Percentiles rank a stretch among this genome's conserved stretches.
These are phyloP conservation scores for Lignosus rhinocerotis DNA, from an alignment of 1,284 basidiomycete genomes.

Conservation along the genomic window DNA sequence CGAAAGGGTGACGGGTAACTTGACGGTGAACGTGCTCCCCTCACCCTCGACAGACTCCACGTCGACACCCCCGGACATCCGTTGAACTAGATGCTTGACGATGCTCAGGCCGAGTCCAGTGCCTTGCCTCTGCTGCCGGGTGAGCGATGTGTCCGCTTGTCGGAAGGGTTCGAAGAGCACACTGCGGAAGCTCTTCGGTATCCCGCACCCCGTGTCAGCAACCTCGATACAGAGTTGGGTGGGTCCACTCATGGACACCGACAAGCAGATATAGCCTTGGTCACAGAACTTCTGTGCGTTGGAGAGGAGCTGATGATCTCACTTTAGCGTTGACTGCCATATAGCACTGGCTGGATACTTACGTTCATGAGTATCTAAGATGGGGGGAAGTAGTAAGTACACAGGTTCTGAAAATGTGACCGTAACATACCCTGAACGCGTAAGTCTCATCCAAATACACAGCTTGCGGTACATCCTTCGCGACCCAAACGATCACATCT, in stretches of 20 bases:
- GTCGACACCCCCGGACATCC: constrained; percentile 34
- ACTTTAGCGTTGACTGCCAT: neutral
- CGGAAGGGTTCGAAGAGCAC: constrained; percentile 34
- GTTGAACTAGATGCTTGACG: constrained; percentile 35
- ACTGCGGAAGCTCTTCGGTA: constrained; percentile 32
- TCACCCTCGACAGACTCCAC: constrained; percentile 31
- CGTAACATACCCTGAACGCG: constrained; percentile 29
- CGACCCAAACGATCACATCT: constrained; percentile 31
- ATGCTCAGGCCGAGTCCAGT: constrained; percentile 35
- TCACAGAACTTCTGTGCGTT: constrained; percentile 37
- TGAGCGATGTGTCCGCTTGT: constrained; percentile 33
- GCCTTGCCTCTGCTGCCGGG: constrained; percentile 31
- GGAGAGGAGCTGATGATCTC: constrained; percentile 27
- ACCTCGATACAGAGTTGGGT: constrained; percentile 29
- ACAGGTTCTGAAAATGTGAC: neutral
- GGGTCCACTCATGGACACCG: constrained; percentile 25
- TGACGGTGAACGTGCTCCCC: constrained; percentile 32
- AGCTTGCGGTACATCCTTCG: constrained; percentile 26
- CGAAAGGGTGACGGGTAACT: constrained; percentile 26
- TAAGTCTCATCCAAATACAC: constrained; percentile 35
- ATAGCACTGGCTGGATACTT: constrained; percentile 1
- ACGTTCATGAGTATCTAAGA: constrained; percentile 34
- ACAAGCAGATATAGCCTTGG: constrained; percentile 30
- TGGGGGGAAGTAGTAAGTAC: neutral
- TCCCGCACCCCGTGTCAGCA: constrained; percentile 33